Base-by-base conservation (phyloP, 129 eudicot genomes). In the Chrysanthemum lavandulifolium region DNA sequence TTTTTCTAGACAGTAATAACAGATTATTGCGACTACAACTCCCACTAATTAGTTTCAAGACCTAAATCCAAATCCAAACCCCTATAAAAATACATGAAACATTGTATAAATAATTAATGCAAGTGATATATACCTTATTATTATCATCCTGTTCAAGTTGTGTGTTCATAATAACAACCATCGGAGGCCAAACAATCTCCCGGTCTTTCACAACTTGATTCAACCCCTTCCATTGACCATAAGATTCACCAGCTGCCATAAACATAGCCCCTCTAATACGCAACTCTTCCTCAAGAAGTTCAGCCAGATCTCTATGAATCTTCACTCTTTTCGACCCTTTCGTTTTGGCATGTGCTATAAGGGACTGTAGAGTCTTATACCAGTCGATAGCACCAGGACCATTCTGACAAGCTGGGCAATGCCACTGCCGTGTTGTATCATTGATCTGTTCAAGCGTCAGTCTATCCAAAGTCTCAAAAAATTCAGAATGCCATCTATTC, bases 141-240 rank as follows among this genome's bases (percentile, higher is more conserved):
- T 90, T 84, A 0, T 86, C 91, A 78, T 90, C 97, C 21, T 81
- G 82, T 13, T 90, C 96, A 2, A 78, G 91, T 3, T 8, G 65
- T 8, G 99, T 90, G 45, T 94, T 94, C 97, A 84, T 86, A 49
- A 94, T 74, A 1, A 94, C 51, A 40, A 94, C 99, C 93, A 88
- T 90, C 2, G 99, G 99, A 10, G 99, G 99, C 99, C 98, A 94
- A 1, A 90, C 89, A 10, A 94, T 94, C 40, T 88, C 88, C 55
- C 31, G 80, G 5, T 94, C 97, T 29, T 72, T 73, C 1, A 52
- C 76, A 12, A 3, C 73, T 62, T 86, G 80, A 54, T 69, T 79
- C 2, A 86, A 72, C 0, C 96, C 97, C 69, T 78, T 75, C 99
- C 99, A 90, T 52, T 83, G 84, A 2, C 97, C 94, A 73, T 68